A percentile compares a stretch with the other conserved stretches of the same genome.
Conservation (phyloP, 2,329 filamentous ascomycete species). For the Dendryphion nanum region DNA sequence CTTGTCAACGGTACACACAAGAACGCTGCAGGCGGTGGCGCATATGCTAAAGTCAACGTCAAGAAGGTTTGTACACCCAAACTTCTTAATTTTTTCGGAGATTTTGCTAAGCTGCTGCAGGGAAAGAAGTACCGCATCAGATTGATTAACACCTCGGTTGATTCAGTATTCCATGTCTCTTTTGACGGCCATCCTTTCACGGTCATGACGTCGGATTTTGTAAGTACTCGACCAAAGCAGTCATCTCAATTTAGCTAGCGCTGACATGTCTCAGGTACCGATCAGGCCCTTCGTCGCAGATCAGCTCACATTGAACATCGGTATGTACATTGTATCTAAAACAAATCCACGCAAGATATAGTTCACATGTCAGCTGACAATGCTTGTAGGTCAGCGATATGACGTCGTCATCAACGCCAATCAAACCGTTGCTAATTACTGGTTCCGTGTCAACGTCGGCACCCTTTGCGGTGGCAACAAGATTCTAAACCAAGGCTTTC, state of each 20-base stretch:
- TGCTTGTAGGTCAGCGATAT: slow-evolving; percentile 43
- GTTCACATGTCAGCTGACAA: slow-evolving; percentile 4
- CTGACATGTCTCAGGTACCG: slow-evolving; percentile 30
- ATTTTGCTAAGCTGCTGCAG: slow-evolving; percentile 8
- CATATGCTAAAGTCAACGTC: slow-evolving; percentile 34
- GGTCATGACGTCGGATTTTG: slow-evolving; percentile 44
- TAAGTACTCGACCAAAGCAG: slow-evolving; percentile 5
- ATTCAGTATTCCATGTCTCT: slow-evolving; percentile 31
- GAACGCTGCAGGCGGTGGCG: slow-evolving; percentile 41
- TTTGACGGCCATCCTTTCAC: slow-evolving; percentile 43
- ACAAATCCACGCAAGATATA: neutral
- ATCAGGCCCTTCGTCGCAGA: slow-evolving; percentile 39
- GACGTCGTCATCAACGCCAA: slow-evolving; percentile 48
- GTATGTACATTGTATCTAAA: slow-evolving; percentile 8
- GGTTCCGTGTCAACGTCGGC: slow-evolving; percentile 45
- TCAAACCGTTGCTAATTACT: slow-evolving; percentile 45
- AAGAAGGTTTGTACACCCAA: slow-evolving; percentile 24
- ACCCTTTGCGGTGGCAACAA: slow-evolving; percentile 27
- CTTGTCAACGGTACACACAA: slow-evolving; percentile 58
- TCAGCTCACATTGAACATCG: slow-evolving; percentile 34
- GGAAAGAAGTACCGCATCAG: slow-evolving; percentile 58
- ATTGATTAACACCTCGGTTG: slow-evolving; percentile 54
- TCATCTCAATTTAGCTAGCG: slow-evolving; percentile 6
- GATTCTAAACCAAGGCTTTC: slow-evolving; percentile 24
- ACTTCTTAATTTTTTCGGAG: neutral